Evolutionary conservation across 768 basidiomycete species (phyloP).

Genomic region (Saitozyma podzolica): DNA sequence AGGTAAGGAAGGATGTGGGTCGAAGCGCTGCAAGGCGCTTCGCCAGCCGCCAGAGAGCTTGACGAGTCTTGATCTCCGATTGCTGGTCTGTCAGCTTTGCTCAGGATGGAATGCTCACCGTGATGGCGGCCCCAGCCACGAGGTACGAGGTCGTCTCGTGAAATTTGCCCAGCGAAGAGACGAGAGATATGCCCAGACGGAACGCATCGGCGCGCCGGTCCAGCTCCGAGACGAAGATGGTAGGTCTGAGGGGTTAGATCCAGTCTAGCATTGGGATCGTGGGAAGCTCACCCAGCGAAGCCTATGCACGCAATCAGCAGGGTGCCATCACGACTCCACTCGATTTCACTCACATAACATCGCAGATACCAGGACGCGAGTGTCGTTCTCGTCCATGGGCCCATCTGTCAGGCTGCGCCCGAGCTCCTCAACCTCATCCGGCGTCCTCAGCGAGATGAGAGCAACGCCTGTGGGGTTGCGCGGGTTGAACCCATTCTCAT

Average conservation of each 20-base stretch:
- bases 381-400: conserved; percentile 11
- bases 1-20: conserved; percentile 15
- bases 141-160: conserved; percentile 17
- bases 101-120: neutral
- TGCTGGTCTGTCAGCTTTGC: neutral
- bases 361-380: conserved; percentile 4
- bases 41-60: neutral
- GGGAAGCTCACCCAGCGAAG: conserved; percentile 15
- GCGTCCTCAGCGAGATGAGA: neutral
- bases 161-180: neutral
- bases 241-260: conserved; percentile 10
- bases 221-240: conserved; percentile 15
- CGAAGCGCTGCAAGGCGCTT: conserved; percentile 1
- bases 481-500: conserved; percentile 3
- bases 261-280: neutral
- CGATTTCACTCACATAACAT: conserved; percentile 14
- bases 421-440: conserved; percentile 6
- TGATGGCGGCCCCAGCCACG: conserved; percentile 7
- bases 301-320: conserved; percentile 9
- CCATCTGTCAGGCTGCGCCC: conserved; percentile 1
- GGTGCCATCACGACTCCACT: neutral
- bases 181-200: conserved; percentile 16
- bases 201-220: conserved; percentile 7
- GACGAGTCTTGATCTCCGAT: neutral
- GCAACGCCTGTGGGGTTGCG: neutral